phyloP scores from a whole-genome alignment of 139 green algal species.

The Picochlorum sp. region DNA sequence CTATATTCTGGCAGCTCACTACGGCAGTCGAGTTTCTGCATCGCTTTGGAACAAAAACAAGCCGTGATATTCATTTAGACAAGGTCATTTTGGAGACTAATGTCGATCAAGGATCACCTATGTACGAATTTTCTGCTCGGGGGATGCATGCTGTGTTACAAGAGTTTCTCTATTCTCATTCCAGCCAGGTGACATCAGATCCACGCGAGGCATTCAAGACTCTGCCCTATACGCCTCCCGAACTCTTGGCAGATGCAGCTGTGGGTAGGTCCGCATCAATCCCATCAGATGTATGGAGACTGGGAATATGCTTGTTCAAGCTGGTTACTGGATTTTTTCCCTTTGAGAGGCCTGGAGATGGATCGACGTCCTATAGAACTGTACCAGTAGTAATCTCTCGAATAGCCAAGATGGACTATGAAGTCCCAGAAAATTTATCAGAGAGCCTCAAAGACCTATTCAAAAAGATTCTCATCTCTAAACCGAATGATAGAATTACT shows the following conservation, averaged over 20 bases:
- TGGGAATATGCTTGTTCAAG: slow-evolving; percentile 31
- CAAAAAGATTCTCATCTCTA: neutral
- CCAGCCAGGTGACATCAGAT: slow-evolving; percentile 31
- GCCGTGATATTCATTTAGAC: too few relatives aligned
- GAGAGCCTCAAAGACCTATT: slow-evolving; percentile 20
- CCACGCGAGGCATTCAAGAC: slow-evolving; percentile 19
- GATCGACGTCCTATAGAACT: neutral
- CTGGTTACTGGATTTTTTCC: slow-evolving; percentile 21
- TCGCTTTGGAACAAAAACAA: too few relatives aligned
- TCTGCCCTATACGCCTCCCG: slow-evolving; percentile 27
- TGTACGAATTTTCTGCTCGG: neutral
- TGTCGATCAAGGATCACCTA: too few relatives aligned
- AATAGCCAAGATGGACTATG: slow-evolving; percentile 24
- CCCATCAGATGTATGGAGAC: slow-evolving; percentile 23
- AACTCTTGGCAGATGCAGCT: slow-evolving; percentile 21
- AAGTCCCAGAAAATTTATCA: slow-evolving; percentile 9
- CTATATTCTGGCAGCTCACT: too few relatives aligned
- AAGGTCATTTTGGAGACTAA: too few relatives aligned
- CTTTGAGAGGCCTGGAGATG: slow-evolving; percentile 25
- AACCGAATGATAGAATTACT: slow-evolving; percentile 15
- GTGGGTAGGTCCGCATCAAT: slow-evolving; percentile 1
- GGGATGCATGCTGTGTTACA: slow-evolving; percentile 3
- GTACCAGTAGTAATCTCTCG: slow-evolving; percentile 8
- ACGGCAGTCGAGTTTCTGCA: too few relatives aligned
- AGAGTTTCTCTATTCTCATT: slow-evolving; percentile 18